Base-by-base conservation (phyloP, 2,329 filamentous ascomycete species). In the Penicillium rolfsii region DNA sequence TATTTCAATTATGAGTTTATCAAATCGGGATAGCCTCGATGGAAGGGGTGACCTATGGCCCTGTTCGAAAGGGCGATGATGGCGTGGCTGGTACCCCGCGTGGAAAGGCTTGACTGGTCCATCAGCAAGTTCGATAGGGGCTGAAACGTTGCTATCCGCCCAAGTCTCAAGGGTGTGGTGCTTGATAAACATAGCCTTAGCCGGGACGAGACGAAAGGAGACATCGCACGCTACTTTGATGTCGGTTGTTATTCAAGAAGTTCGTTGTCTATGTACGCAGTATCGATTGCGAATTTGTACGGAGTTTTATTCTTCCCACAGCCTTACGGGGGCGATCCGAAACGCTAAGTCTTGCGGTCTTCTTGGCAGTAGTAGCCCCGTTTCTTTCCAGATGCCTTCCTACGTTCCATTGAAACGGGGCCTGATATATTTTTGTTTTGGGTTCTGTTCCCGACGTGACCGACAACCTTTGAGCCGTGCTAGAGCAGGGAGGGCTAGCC, bases 381-480 rank as follows among this genome's bases (percentile, higher is more conserved):
- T 63, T 52, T 58, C 35, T 55, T 64, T 49, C 59, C 36, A 61
- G 35, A 58, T 30, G 36, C 24, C 24, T 58, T 57, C 41, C 35
- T 49, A n/a, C 49, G 54, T 62, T 58, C 66, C 64, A 62, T 59
- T 58, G 64, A 55, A 58, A 50, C 33, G 9, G 52, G 14, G 24
- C 26, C 45, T 45, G 53, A 56, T 40, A 30, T 59, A 43, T 24
- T 38, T 43, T 30, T 9, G 12, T 30, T 41, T 16, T 16, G 35
- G 38, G 4, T 36, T 54, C 48, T 50, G 14, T 19, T 11, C 14
- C n/a, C 48, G 48, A 50, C 16, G 28, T 50, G n/a, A 48, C n/a
- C 9, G 24, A 58, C n/a, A 49, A 55, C 11, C 12, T 33, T 40
- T 57, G 12, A 55, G 30, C 11, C 30, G 35, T 12, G n/a, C 22